Percentiles rank a stretch among this genome's conserved stretches.
These are phyloP conservation scores for Thuidium tamariscinum DNA, from an alignment of 225 moss, liverwort and hornwort genomes.

Conservation along the genomic window DNA sequence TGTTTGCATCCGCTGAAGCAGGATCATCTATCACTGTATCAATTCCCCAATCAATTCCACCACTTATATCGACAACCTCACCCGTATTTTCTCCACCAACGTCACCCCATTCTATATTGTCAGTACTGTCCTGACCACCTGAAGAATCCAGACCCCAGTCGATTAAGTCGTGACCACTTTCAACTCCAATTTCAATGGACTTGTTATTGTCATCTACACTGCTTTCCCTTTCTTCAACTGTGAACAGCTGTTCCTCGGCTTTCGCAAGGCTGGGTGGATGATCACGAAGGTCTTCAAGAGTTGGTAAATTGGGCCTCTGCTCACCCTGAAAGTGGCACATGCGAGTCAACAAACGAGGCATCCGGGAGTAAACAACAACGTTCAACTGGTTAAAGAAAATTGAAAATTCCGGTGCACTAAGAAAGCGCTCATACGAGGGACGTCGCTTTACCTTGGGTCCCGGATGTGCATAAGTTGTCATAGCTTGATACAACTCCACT, in stretches of 20 bases:
- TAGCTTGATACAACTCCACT: slow-evolving; percentile 61
- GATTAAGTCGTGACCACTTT: slow-evolving; percentile 34
- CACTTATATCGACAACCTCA: slow-evolving; percentile 3
- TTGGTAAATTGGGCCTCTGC: slow-evolving; percentile 29
- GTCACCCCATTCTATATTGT: slow-evolving; percentile 18
- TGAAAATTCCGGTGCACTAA: neutral
- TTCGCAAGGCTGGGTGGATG: slow-evolving; percentile 50
- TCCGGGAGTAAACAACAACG: neutral
- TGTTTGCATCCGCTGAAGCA: slow-evolving; percentile 9
- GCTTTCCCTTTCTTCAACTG: neutral
- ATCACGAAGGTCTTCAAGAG: slow-evolving; percentile 62
- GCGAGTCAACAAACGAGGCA: neutral
- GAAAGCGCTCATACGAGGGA: neutral
- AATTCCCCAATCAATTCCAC: slow-evolving; percentile 80
- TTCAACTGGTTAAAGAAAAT: neutral
- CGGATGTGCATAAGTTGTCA: slow-evolving; percentile 59
- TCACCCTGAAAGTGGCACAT: slow-evolving; percentile 34
- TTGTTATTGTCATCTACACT: neutral
- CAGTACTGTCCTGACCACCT: slow-evolving; percentile 8
- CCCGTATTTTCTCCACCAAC: neutral
- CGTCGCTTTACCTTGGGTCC: slow-evolving; percentile 31
- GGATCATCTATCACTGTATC: slow-evolving; percentile 12
- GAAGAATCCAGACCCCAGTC: slow-evolving; percentile 39
- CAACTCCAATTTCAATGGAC: slow-evolving; percentile 4
- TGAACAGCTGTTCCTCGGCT: neutral